Percentiles rank a stretch among this genome's conserved stretches.
These are phyloP conservation scores for Moesziomyces sp. DNA, from an alignment of 1,284 basidiomycete genomes.

Conservation along the genomic window DNA sequence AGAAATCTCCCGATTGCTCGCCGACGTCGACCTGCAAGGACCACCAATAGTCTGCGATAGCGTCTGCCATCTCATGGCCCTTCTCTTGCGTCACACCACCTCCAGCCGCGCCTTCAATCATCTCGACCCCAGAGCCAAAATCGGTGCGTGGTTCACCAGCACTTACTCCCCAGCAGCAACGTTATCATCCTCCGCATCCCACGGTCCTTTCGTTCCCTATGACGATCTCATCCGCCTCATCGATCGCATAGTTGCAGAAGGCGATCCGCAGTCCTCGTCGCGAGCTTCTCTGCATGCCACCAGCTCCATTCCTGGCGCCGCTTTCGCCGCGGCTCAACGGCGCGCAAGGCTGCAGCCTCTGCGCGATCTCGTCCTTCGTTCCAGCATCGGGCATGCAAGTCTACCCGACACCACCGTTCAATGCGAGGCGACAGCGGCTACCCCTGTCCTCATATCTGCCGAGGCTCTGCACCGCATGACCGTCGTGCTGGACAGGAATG, in stretches of 20 bases:
- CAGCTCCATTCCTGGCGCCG: neutral
- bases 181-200: neutral
- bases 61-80: conserved; percentile 33
- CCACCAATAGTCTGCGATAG: conserved; percentile 33
- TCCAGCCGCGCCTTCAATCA: conserved; percentile 18
- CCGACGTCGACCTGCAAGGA: conserved; percentile 43
- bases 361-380: conserved; percentile 12
- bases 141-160: conserved; percentile 31
- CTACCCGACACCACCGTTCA: neutral
- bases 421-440: neutral
- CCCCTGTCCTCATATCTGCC: conserved; percentile 7
- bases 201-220: conserved; percentile 5
- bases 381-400: neutral
- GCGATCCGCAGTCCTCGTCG: neutral
- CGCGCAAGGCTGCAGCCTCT: conserved; percentile 11
- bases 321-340: neutral
- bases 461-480: conserved; percentile 19
- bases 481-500: conserved; percentile 21
- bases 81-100: conserved; percentile 15
- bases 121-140: conserved; percentile 28
- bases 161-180: conserved; percentile 17
- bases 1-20: conserved; percentile 20
- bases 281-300: neutral
- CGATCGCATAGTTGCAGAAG: conserved; percentile 13
- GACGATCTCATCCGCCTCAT: conserved; percentile 21